A percentile compares a stretch with the other conserved stretches of the same genome.
Conservation (phyloP, 371 early-diverging fungal species). For the Globomyces sp. region DNA sequence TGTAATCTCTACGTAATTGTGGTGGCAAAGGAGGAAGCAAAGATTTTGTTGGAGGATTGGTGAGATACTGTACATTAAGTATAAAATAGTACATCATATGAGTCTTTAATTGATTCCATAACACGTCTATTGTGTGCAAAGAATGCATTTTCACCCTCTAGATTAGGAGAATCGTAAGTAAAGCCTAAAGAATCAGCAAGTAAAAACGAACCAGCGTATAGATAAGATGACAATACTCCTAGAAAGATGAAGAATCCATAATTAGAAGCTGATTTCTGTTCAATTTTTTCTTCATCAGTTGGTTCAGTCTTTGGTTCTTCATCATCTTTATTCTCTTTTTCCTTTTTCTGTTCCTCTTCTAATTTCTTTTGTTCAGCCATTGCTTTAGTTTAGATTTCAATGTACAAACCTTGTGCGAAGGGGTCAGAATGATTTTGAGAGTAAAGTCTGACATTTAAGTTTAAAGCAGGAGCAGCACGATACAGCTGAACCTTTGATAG, state of each 20-base stretch:
- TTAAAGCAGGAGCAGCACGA: too few species aligned
- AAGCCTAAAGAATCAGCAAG: slow-evolving; percentile 7
- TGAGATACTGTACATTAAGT: background rate
- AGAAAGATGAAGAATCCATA: background rate
- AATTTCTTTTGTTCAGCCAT: slow-evolving; percentile 6
- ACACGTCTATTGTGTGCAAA: slow-evolving; percentile 34
- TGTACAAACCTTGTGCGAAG: too few species aligned
- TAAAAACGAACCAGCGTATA: background rate
- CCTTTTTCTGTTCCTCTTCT: slow-evolving; percentile 6
- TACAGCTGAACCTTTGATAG: too few species aligned
- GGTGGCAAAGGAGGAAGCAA: slow-evolving; percentile 85
- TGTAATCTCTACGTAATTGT: slow-evolving; percentile 79
- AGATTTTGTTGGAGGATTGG: slow-evolving; percentile 53
- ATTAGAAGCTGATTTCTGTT: slow-evolving; percentile 4
- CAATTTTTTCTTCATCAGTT: background rate
- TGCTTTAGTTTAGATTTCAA: background rate
- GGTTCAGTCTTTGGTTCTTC: background rate
- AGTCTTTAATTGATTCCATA: slow-evolving; percentile 17
- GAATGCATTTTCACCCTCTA: slow-evolving; percentile 23
- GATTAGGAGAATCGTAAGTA: slow-evolving; percentile 3
- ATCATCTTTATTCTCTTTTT: background rate
- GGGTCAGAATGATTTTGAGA: too few species aligned
- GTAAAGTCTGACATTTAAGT: too few species aligned
- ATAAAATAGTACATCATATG: background rate
- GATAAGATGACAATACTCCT: slow-evolving; percentile 13